Percentiles rank a stretch among this genome's conserved stretches.
Evolutionary conservation across 257 asterid genomes (phyloP).

Genomic region (Gentiana straminea): DNA sequence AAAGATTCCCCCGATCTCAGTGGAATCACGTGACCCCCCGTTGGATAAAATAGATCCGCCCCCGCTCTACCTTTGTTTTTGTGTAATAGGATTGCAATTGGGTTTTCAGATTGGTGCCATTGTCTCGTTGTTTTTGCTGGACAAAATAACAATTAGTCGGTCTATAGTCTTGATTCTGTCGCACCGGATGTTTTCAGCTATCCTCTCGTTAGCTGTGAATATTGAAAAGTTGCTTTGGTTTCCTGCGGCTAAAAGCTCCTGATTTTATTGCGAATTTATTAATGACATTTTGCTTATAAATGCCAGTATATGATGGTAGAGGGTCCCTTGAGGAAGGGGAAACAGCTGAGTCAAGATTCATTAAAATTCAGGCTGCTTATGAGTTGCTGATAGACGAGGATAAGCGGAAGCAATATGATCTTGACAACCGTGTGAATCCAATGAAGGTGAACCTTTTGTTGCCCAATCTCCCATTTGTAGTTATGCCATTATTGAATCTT

Average conservation of each 20-base stretch:
- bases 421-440: slow-evolving; percentile 71
- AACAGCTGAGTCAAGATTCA: slow-evolving; percentile 93
- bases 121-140: no score
- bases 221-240: background rate
- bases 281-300: slow-evolving; percentile 17
- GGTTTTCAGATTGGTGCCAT: no score
- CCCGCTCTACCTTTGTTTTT: no score
- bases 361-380: slow-evolving; percentile 94
- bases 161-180: no score
- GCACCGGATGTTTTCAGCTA: no score
- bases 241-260: background rate
- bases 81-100: no score
- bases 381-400: slow-evolving; percentile 84
- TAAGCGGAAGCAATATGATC: slow-evolving; percentile 60
- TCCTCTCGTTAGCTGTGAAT: no score
- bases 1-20: no score
- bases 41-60: no score
- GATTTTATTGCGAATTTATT: background rate
- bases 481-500: no score
- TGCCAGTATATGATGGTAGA: slow-evolving; percentile 80
- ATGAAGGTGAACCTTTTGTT: slow-evolving; percentile 54
- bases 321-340: slow-evolving; percentile 93
- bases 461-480: background rate
- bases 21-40: no score
- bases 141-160: no score